These are phyloP conservation scores for Boletellus ananiceps DNA, from an alignment of 768 basidiomycete species.

Conservation along the genomic window DNA sequence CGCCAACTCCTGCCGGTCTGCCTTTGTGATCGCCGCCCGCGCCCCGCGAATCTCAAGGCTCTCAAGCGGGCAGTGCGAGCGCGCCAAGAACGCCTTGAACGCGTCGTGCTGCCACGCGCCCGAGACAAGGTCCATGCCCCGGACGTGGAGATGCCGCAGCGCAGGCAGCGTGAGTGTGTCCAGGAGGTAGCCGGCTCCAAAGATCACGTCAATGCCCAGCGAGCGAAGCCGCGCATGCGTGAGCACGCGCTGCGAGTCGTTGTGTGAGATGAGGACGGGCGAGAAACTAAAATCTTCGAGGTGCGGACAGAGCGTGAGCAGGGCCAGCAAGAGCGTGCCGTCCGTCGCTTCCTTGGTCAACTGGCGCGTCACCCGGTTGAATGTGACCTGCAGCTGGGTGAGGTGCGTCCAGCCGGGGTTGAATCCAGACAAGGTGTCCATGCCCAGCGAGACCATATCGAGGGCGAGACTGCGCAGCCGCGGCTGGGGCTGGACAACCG, in stretches of 20 bases:
- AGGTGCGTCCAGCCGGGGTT: conserved; percentile 16
- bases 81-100: conserved; percentile 16
- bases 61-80: conserved; percentile 21
- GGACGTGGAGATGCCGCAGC: conserved; percentile 8
- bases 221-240: conserved; percentile 11
- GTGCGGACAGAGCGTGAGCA: conserved; percentile 19
- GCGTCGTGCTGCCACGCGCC: conserved; percentile 10
- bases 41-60: conserved; percentile 11
- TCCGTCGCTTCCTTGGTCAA: background rate
- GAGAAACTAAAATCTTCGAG: conserved; percentile 12
- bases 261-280: conserved; percentile 4
- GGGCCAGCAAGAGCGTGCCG: conserved; percentile 1
- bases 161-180: conserved; percentile 14
- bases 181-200: conserved; percentile 5
- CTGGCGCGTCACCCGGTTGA: background rate
- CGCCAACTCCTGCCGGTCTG: conserved; percentile 10
- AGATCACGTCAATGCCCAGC: conserved; percentile 9
- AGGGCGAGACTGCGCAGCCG: conserved; percentile 15
- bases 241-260: background rate
- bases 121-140: conserved; percentile 16
- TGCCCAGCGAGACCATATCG: background rate
- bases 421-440: conserved; percentile 6
- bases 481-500: conserved; percentile 3
- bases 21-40: conserved; percentile 11
- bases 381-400: conserved; percentile 7